These are phyloP conservation scores for Trichomonas tenax DNA, from an alignment of 208 protist species.

Conservation along the genomic window DNA sequence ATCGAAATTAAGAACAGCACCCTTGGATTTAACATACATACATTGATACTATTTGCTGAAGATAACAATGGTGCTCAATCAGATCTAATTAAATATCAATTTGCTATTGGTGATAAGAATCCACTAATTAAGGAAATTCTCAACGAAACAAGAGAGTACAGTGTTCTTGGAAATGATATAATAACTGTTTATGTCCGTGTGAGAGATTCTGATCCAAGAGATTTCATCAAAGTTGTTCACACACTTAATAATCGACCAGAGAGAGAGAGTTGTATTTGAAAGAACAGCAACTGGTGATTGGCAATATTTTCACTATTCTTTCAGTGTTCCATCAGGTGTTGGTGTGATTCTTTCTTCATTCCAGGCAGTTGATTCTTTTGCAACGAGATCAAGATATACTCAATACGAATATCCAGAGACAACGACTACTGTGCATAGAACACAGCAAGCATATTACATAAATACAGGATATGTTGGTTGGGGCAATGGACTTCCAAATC, in stretches of 20 bases:
- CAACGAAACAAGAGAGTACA: neutral
- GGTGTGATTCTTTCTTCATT: neutral
- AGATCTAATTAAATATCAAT: neutral
- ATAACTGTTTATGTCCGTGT: neutral
- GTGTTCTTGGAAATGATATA: neutral
- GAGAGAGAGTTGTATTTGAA: neutral
- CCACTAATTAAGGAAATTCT: neutral
- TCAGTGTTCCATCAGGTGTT: neutral
- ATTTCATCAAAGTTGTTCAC: neutral
- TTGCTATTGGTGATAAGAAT: neutral
- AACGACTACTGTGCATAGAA: too few relatives aligned
- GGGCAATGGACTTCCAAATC: too few relatives aligned
- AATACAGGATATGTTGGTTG: too few relatives aligned
- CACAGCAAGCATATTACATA: too few relatives aligned
- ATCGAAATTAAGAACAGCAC: too few relatives aligned
- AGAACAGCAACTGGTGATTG: neutral
- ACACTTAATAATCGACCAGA: neutral
- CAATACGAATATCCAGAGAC: too few relatives aligned
- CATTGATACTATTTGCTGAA: too few relatives aligned
- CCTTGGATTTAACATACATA: too few relatives aligned
- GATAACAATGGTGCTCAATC: neutral
- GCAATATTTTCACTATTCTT: neutral
- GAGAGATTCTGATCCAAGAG: neutral
- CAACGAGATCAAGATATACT: neutral
- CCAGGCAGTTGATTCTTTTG: neutral